Evolutionary conservation across 2,329 filamentous ascomycete genomes (phyloP).

Genomic region (Colletotrichum tropicale): DNA sequence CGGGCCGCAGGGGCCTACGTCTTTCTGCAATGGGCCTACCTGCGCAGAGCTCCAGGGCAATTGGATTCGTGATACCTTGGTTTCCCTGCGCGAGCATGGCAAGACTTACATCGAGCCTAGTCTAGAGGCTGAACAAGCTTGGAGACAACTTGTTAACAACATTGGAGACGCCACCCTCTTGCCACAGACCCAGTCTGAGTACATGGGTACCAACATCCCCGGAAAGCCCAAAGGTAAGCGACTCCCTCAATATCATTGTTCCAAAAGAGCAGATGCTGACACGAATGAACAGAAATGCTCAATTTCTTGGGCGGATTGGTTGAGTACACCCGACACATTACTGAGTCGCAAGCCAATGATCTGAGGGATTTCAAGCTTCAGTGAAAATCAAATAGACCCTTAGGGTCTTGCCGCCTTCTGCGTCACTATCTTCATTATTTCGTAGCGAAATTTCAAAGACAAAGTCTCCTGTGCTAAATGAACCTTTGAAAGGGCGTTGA

Average conservation of each 20-base stretch:
- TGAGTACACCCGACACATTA: neutral
- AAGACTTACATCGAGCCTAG: neutral
- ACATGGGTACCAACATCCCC: neutral
- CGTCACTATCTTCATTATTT: neutral
- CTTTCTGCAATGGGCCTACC: neutral
- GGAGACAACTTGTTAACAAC: neutral
- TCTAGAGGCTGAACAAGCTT: neutral
- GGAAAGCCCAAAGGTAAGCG: neutral
- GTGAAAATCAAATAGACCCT: neutral
- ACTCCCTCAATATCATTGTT: neutral
- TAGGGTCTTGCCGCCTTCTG: fast-evolving
- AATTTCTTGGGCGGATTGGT: neutral
- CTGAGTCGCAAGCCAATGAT: neutral
- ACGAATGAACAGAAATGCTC: neutral
- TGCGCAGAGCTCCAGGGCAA: neutral
- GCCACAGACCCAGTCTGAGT: neutral
- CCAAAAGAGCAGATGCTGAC: neutral
- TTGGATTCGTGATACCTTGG: neutral
- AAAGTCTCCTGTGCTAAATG: neutral
- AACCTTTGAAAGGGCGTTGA: neutral
- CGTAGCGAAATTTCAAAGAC: neutral
- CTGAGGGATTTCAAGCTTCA: neutral
- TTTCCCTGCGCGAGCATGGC: neutral
- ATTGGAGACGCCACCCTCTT: neutral
- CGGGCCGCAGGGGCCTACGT: neutral